A percentile compares a stretch with the other conserved stretches of the same genome.
Conservation (phyloP, 139 green algal species). For the Chlorella sp. region DNA sequence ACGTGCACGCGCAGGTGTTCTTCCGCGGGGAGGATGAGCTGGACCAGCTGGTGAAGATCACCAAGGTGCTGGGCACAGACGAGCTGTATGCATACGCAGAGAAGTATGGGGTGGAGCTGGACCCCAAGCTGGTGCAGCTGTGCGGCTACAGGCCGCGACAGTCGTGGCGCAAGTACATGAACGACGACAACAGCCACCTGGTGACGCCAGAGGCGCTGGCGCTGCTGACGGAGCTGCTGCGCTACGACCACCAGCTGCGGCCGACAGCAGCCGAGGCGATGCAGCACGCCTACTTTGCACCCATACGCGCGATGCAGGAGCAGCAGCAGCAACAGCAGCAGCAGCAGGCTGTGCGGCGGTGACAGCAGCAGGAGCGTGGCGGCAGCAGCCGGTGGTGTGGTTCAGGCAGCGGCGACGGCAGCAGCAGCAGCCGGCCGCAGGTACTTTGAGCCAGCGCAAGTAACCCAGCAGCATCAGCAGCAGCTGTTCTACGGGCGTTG, state of each 20-base stretch:
- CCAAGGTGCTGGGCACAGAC: constrained; percentile 87
- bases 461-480: no score
- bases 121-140: constrained; percentile 85
- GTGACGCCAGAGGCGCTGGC: constrained; percentile 59
- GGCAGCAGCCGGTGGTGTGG: no score
- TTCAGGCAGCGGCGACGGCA: no score
- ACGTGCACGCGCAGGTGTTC: constrained; percentile 74
- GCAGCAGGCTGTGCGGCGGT: no score
- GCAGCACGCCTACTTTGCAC: constrained; percentile 86
- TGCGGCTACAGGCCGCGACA: constrained; percentile 70
- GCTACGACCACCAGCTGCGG: constrained; percentile 91
- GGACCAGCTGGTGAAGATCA: constrained; percentile 98
- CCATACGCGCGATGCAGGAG: constrained; percentile 19
- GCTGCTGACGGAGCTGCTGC: constrained; percentile 88
- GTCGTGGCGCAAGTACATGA: constrained; percentile 93
- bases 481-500: no score
- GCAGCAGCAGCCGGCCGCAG: no score
- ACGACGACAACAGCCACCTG: constrained; percentile 87
- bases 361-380: no score
- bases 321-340: no score
- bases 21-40: constrained; percentile 97
- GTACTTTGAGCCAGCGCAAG: no score
- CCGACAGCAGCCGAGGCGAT: constrained; percentile 93
- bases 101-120: constrained; percentile 96
- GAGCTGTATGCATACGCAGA: constrained; percentile 51